Evolutionary conservation across 148 eudicot genomes (phyloP), one percentile per base, ranked within the genome.

Genomic region (Camellia lanceoleosa): DNA sequence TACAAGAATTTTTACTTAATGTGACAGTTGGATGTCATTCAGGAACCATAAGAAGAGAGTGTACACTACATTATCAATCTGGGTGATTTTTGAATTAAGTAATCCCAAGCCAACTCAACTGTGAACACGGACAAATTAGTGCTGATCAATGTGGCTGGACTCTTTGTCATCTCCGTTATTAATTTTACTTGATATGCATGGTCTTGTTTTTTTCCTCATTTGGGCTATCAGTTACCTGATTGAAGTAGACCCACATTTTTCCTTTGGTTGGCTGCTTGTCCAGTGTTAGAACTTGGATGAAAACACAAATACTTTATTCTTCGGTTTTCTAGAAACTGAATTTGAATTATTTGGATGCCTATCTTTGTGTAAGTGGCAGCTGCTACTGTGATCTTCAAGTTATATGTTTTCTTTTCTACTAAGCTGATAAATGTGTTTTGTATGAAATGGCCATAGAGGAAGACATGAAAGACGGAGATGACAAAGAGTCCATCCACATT

Each of bases 361-460:
- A 71, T 16, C 43, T 60, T 49, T 6, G 11, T 23, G 44, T 30
- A 30, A 60, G 6, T 76, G 56, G 55, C 43, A 62, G 69, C 79
- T 44, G 44, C 19, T 46, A 46, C 56, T 76, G 20, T 62, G 55
- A 19, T 58, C 68, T 76, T 76, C 69, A 76, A 76, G 70, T 63
- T 76, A 55, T 63, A 7, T 41, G 56, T 70, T 20, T 47, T 49
- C 55, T 14, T 43, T 72, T 72, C 76, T n/a, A 13, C 76, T 55
- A 18, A 56, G 23, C 14, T 59, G 76, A 10, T 56, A n/a, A 13
- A 11, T 18, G 38, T 30, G 5, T 73, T 52, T 72, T 54, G 58
- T 42, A 73, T 7, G 46, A 72, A 73, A 73, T 73, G 46, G 20
- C 13, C 38, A 73, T 73, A 12, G 56, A 63, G 54, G 42, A 20